Evolutionary conservation across 1,284 basidiomycete genomes (phyloP), one percentile per base, ranked within the genome.

Genomic region (Rugosomyces carneus): DNA sequence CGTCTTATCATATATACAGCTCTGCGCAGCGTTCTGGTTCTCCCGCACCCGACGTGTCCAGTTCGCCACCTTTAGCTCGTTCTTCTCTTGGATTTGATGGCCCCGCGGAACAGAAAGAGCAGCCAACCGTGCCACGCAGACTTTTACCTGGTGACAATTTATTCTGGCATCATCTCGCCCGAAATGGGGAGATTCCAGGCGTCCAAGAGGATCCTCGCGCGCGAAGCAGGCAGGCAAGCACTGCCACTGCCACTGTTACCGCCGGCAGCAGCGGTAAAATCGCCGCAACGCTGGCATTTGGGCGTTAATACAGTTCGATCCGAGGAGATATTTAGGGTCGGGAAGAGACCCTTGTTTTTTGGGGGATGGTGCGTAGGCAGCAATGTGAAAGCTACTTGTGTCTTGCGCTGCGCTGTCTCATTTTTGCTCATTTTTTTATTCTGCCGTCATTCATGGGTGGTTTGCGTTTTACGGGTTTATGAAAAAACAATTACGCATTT

Each of bases 131-230:
- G 32, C 54, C 59, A 15, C 67, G 68, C 37, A 65, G 61, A 34
- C 72, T 89, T 16, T 70, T 67, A 57, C 65, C 72, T 4, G 89
- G 88, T 20, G 84, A 89, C 53, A 60, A 78, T 9, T 64, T 92
- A 6, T 89, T 78, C 60, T 92, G 89, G 89, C 84, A 87, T 58
- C 81, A 91, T 57, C 78, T 92, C 45, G 63, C 73, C 23, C 71
- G 76, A 42, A 78, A 75, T 48, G 89, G 89, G 5, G 89, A 92
- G 69, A 82, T 85, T 47, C 77, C 80, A 19, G 78, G 75, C 19
- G 78, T 83, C 6, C 60, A 61, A 37, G 78, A 87, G 51, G 78
- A 85, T 60, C 55, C 67, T 26, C 72, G 79, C 19, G 79, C 80
- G 8, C 67, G 75, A 47, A 50, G 42, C 15, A 34, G 20, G 32